Evolutionary conservation across 306 rosid genomes (phyloP).

Genomic region (Urtica urens): DNA sequence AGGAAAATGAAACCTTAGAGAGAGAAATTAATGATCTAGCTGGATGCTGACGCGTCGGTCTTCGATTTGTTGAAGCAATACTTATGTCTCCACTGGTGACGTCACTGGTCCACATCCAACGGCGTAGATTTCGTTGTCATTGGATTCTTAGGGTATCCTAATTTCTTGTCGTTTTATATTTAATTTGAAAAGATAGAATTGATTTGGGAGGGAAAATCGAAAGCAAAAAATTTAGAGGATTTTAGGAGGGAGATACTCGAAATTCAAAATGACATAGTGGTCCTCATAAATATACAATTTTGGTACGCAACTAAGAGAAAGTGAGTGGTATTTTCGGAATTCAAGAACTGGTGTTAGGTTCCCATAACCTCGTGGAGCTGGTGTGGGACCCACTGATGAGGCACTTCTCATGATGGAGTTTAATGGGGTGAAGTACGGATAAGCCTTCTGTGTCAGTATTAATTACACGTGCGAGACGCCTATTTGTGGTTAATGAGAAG

Average conservation of each 20-base stretch:
- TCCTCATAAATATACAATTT: not conserved
- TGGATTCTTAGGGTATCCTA: not conserved
- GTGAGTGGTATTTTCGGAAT: conserved; percentile 5
- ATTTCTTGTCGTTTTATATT: conserved; percentile 2
- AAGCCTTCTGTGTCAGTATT: conserved; percentile 10
- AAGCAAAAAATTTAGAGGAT: not conserved
- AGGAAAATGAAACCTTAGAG: conserved; percentile 13
- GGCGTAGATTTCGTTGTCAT: conserved; percentile 31
- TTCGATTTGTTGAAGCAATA: not conserved
- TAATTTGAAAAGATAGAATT: conserved; percentile 7
- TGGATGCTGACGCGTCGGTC: conserved; percentile 7
- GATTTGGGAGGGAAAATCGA: conserved; percentile 19
- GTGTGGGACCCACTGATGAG: conserved; percentile 5
- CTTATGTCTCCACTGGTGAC: conserved; percentile 11
- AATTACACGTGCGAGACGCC: conserved; percentile 25
- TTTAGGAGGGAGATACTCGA: conserved; percentile 10
- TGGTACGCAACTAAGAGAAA: not conserved
- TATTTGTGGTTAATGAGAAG: not conserved
- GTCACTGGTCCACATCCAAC: conserved; percentile 16
- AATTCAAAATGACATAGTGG: not conserved
- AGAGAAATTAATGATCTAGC: not conserved
- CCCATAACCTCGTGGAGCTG: conserved; percentile 5
- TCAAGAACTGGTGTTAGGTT: not conserved
- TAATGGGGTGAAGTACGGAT: conserved; percentile 14
- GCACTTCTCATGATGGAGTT: conserved; percentile 15